Conservation (phyloP, 352 stramenopile species). For the Peronospora farinosa region DNA sequence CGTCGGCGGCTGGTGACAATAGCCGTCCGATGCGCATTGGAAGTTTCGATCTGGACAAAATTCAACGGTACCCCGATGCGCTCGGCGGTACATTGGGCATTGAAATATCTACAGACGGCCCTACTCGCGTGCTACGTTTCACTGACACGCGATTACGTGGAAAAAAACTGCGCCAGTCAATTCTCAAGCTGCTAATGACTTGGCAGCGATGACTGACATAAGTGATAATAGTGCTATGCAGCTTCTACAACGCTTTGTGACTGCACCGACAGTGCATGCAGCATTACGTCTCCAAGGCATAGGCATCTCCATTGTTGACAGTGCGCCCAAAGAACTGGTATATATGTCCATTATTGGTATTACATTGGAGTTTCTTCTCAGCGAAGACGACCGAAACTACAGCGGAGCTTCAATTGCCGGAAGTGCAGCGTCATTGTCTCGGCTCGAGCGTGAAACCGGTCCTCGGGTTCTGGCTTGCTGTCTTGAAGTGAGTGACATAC, state of each 20-base stretch:
- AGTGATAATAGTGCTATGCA: conserved; percentile 22
- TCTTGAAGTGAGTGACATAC: conserved; percentile 72
- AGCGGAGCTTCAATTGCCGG: conserved; percentile 36
- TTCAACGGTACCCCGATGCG: conserved; percentile 70
- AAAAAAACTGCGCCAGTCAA: conserved; percentile 23
- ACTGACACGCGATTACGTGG: conserved; percentile 73
- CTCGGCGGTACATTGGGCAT: conserved; percentile 68
- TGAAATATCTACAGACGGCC: conserved; percentile 79
- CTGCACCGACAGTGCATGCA: conserved; percentile 44
- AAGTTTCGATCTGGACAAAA: conserved; percentile 77
- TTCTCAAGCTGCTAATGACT: conserved; percentile 24
- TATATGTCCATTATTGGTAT: conserved; percentile 71
- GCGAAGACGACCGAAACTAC: conserved; percentile 37
- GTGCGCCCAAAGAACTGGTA: conserved; percentile 64
- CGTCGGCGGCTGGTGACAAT: conserved; percentile 81
- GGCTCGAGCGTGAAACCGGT: conserved; percentile 49
- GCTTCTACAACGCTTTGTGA: conserved; percentile 48
- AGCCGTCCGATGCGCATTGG: conserved; percentile 79
- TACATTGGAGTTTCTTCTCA: conserved; percentile 52
- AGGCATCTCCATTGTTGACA: conserved; percentile 73
- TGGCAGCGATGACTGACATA: conserved; percentile 21
- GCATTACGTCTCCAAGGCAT: conserved; percentile 59
- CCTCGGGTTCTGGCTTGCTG: conserved; percentile 54
- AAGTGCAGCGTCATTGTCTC: conserved; percentile 38
- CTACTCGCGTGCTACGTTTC: conserved; percentile 81